Percentiles rank a stretch among this genome's conserved stretches.
Evolutionary conservation across 2,329 filamentous ascomycete genomes (phyloP).

Genomic region (Fusarium sp.): DNA sequence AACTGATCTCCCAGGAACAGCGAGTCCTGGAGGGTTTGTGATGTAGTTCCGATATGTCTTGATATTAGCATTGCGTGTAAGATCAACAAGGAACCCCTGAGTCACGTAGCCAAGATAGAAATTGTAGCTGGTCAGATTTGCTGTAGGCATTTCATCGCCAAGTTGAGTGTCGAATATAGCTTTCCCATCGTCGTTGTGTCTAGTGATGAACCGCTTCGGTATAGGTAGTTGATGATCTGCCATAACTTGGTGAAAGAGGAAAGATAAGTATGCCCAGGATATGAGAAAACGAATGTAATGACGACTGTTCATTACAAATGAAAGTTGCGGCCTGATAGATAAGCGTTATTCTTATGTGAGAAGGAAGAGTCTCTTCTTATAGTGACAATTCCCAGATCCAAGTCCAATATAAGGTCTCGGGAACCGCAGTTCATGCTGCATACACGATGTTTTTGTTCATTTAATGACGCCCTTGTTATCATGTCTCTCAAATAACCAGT

Average conservation of each 20-base stretch:
- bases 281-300: neutral
- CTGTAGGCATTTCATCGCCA: slow-evolving; percentile 23
- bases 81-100: slow-evolving; percentile 18
- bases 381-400: neutral
- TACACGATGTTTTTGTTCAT: neutral
- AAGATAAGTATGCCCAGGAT: neutral
- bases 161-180: slow-evolving; percentile 38
- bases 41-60: slow-evolving; percentile 27
- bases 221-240: slow-evolving; percentile 27
- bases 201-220: slow-evolving; percentile 40
- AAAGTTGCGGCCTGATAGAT: neutral
- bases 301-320: neutral
- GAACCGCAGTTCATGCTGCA: neutral
- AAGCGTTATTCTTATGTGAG: neutral
- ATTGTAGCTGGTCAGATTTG: slow-evolving; percentile 20
- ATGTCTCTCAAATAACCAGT: neutral
- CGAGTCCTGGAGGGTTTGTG: slow-evolving; percentile 41
- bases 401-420: neutral
- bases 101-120: slow-evolving; percentile 42
- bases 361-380: neutral
- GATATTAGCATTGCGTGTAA: slow-evolving; percentile 31
- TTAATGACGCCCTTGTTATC: neutral
- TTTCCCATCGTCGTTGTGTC: slow-evolving; percentile 36
- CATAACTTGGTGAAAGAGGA: slow-evolving; percentile 2
- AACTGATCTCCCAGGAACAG: slow-evolving; percentile 55